Evolutionary conservation across 2,329 filamentous ascomycete species (phyloP).

Genomic region (Neonectria sp.): DNA sequence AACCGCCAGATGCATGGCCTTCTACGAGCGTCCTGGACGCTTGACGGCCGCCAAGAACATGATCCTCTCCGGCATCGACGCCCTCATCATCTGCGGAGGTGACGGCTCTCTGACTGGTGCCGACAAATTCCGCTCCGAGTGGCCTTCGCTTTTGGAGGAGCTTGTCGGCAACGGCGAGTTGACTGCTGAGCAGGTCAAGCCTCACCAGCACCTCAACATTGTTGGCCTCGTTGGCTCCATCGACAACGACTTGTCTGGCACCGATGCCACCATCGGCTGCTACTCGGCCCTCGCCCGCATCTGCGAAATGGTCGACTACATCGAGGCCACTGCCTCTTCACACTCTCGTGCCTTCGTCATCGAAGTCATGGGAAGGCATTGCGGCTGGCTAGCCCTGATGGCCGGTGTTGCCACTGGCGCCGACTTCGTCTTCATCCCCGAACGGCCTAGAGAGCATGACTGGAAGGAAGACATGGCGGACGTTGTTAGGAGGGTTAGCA

Average conservation of each 20-base stretch:
- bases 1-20: constrained; percentile 92
- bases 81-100: constrained; percentile 95
- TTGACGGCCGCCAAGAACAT: constrained; percentile 93
- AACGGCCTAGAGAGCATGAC: constrained; percentile 88
- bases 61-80: constrained; percentile 93
- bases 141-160: constrained; percentile 90
- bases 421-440: constrained; percentile 97
- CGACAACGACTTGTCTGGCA: constrained; percentile 97
- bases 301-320: constrained; percentile 96
- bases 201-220: constrained; percentile 92
- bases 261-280: constrained; percentile 96
- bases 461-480: constrained; percentile 92
- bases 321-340: constrained; percentile 94
- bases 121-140: constrained; percentile 92
- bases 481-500: constrained; percentile 78
- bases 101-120: constrained; percentile 97
- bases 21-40: constrained; percentile 90
- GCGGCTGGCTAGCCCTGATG: constrained; percentile 97
- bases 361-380: constrained; percentile 98
- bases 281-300: constrained; percentile 95
- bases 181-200: constrained; percentile 77
- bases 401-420: constrained; percentile 94
- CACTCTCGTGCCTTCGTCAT: constrained; percentile 98
- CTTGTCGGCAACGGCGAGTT: constrained; percentile 83
- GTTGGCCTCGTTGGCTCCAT: constrained; percentile 97